Base-by-base conservation (phyloP, 148 eudicot genomes). In the Talinum fruticosum region DNA sequence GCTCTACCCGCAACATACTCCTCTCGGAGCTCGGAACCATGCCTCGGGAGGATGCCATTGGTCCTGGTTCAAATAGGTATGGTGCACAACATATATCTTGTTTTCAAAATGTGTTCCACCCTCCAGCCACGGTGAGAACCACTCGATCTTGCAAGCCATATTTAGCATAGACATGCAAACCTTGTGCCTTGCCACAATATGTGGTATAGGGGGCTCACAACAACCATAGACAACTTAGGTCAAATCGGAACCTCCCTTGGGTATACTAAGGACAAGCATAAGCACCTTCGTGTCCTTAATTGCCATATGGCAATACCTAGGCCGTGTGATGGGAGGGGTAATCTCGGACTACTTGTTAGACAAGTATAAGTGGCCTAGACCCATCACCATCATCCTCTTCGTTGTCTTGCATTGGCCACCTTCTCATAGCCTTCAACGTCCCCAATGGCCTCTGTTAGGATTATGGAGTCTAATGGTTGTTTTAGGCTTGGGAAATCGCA, bases 271-370 rank as follows among this genome's bases (percentile, higher is more conserved):
- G 78, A 82, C n/a, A 45, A 82, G 81, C 68, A 62, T 78, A n/a
- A 79, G 84, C 38, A 68, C 84, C 29, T 82, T 82, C 23, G 84
- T 82, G 66, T 82, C 81, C 21, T 74, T 82, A 36, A 47, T 82
- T 68, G 57, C 81, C 36, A 82, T 82, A 67, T 82, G 84, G 84
- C 81, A 82, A 74, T 82, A 78, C 37, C 78, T 82, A 15, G 84
- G 84, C 0, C 81, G 81, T 16, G 84, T 82, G 5, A 33, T 78
- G 66, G 81, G 84, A 59, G 84, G 84, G 21, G 69, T 82, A 8
- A 78, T 78, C 29, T 82, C 84, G 5, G 84, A 82, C 44, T 69
- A 66, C 19, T 45, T 82, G 53, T 36, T 82, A 68, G 24, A 19
- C 57, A 82, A 74, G 77, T 82, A 67, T 75, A 82, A 82, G 33